Conservation (phyloP, 495 filamentous ascomycete species). For the Xylaria castorea region DNA sequence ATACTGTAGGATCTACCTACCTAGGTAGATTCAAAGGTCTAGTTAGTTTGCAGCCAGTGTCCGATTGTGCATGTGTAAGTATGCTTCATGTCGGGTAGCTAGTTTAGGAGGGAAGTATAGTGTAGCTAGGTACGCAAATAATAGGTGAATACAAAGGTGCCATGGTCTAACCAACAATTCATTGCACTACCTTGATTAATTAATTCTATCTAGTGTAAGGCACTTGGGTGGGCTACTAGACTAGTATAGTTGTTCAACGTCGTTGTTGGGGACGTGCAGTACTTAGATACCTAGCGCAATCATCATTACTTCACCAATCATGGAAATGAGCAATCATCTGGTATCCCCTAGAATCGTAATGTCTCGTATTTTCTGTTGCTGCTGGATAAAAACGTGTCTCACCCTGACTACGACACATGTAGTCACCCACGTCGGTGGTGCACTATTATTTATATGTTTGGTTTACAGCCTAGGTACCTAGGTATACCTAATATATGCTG, state of each 20-base stretch:
- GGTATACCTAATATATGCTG: neutral
- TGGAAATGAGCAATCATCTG: neutral
- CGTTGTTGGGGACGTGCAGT: neutral
- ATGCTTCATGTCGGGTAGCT: too few relatives aligned
- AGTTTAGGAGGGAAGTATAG: too few relatives aligned
- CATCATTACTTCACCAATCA: neutral
- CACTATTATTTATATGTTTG: neutral
- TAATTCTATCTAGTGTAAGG: neutral
- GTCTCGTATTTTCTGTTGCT: neutral
- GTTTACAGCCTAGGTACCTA: neutral
- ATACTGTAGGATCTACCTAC: neutral
- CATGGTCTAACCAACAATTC: neutral
- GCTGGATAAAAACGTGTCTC: neutral
- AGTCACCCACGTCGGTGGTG: neutral
- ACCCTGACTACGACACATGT: neutral
- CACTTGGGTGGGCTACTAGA: neutral
- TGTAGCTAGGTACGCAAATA: neutral
- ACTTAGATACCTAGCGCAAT: neutral
- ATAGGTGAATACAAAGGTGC: neutral
- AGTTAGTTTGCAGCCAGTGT: too few relatives aligned
- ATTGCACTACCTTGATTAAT: neutral
- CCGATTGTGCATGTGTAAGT: too few relatives aligned
- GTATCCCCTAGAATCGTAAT: neutral
- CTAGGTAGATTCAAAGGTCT: neutral
- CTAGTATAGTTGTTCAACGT: neutral